These are phyloP conservation scores for Isoetes engelmannii DNA, from an alignment of 83 land plant species.

Conservation along the genomic window DNA sequence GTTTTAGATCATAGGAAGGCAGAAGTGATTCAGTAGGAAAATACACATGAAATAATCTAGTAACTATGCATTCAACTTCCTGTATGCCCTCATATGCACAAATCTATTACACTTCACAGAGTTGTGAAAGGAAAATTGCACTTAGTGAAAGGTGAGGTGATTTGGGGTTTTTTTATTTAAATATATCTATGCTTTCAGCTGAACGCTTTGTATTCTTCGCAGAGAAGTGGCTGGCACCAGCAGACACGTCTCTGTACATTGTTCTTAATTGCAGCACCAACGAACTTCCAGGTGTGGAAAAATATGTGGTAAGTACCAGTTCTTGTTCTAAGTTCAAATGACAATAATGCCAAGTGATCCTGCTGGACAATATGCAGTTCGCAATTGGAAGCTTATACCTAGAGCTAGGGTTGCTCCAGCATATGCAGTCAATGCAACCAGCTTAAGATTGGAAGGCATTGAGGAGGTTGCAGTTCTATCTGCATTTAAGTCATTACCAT, in stretches of 20 bases:
- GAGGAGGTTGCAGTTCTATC: neutral
- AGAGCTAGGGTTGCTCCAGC: neutral
- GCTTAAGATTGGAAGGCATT: neutral
- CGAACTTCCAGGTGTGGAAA: constrained; percentile 74
- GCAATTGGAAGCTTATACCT: neutral
- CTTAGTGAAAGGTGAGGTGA: neutral
- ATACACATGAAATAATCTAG: no score
- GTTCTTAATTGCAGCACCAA: constrained; percentile 86
- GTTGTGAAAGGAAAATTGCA: no score
- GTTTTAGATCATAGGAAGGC: no score
- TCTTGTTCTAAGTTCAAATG: neutral
- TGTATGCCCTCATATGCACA: no score
- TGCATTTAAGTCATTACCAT: neutral
- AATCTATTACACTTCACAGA: no score
- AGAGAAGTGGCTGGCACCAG: constrained; percentile 52
- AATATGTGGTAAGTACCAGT: constrained; percentile 65
- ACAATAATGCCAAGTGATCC: neutral
- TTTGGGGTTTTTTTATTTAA: neutral
- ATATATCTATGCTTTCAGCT: neutral
- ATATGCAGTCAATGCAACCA: neutral
- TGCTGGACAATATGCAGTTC: neutral
- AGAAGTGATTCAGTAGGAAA: no score
- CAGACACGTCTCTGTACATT: constrained; percentile 60
- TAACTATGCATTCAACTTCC: no score
- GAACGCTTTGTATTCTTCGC: constrained; percentile 3